These are phyloP conservation scores for Panaeolus cyanescens DNA, from an alignment of 768 basidiomycete species.

Conservation along the genomic window DNA sequence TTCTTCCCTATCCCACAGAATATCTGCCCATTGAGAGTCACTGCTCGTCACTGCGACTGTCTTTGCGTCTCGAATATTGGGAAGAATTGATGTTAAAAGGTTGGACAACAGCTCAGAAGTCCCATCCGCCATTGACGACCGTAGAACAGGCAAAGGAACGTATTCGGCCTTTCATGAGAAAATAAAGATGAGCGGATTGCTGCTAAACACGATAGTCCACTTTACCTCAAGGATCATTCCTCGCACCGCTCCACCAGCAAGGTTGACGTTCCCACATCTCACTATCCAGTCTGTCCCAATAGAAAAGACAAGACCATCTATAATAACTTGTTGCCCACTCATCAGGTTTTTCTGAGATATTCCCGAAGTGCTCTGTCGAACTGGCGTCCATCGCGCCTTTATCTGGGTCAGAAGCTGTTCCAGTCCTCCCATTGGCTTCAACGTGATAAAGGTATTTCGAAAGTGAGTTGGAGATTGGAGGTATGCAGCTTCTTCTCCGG, in stretches of 20 bases:
- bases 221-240: constrained; percentile 85
- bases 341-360: constrained; percentile 31
- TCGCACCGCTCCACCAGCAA: constrained; percentile 73
- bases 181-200: background rate
- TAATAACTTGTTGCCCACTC: constrained; percentile 60
- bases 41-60: constrained; percentile 79
- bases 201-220: constrained; percentile 10
- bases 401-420: constrained; percentile 76
- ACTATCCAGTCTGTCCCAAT: constrained; percentile 86
- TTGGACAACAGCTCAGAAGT: constrained; percentile 77
- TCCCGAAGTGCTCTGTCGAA: constrained; percentile 45
- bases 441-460: constrained; percentile 75
- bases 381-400: constrained; percentile 75
- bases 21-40: constrained; percentile 80
- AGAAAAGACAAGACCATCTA: constrained; percentile 74
- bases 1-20: constrained; percentile 75
- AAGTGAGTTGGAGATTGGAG: constrained; percentile 63
- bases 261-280: constrained; percentile 73
- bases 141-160: constrained; percentile 71
- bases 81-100: constrained; percentile 72
- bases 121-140: constrained; percentile 63
- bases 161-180: constrained; percentile 69
- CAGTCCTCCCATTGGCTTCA: constrained; percentile 71
- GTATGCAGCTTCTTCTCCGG: constrained; percentile 41
- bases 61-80: constrained; percentile 70